Percentiles rank a stretch among this genome's conserved stretches.
Evolutionary conservation across 2,329 filamentous ascomycete species (phyloP).

Genomic region (Westerdykella ornata): DNA sequence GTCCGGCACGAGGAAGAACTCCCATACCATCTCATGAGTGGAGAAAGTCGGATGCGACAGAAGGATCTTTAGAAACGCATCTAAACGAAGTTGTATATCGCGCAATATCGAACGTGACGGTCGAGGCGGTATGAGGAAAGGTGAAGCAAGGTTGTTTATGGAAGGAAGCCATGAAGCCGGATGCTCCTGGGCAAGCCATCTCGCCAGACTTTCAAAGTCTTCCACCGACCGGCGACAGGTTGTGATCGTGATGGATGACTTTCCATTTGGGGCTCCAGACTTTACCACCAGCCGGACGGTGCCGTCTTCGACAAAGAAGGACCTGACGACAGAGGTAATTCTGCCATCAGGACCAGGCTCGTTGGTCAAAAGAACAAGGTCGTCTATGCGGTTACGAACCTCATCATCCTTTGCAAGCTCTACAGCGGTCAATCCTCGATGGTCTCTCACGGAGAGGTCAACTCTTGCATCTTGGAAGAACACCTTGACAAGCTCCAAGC

Average conservation of each 20-base stretch:
- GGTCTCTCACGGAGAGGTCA: constrained; percentile 75
- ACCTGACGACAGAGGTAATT: constrained; percentile 86
- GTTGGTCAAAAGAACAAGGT: constrained; percentile 72
- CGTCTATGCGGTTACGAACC: constrained; percentile 91
- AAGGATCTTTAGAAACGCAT: constrained; percentile 81
- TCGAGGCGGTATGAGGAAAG: constrained; percentile 88
- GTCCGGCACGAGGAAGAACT: constrained; percentile 95
- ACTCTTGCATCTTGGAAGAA: constrained; percentile 84
- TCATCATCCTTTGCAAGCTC: constrained; percentile 98
- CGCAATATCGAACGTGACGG: constrained; percentile 81
- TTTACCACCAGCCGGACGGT: constrained; percentile 90
- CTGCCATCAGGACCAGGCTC: constrained; percentile 64
- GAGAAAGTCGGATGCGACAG: constrained; percentile 86
- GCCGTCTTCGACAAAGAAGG: constrained; percentile 95
- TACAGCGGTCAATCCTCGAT: constrained; percentile 84
- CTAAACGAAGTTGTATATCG: constrained; percentile 78
- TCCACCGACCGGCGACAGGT: constrained; percentile 81
- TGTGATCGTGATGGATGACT: constrained; percentile 83
- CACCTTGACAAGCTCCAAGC: constrained; percentile 84
- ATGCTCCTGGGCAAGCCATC: constrained; percentile 78
- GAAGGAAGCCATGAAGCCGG: constrained; percentile 91
- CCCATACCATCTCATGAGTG: constrained; percentile 96
- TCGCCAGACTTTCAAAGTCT: constrained; percentile 87
- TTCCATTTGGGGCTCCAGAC: constrained; percentile 77
- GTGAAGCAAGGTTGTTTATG: constrained; percentile 69